phyloP scores from a whole-genome alignment of 148 eudicot genomes.

The Drosera capensis region DNA sequence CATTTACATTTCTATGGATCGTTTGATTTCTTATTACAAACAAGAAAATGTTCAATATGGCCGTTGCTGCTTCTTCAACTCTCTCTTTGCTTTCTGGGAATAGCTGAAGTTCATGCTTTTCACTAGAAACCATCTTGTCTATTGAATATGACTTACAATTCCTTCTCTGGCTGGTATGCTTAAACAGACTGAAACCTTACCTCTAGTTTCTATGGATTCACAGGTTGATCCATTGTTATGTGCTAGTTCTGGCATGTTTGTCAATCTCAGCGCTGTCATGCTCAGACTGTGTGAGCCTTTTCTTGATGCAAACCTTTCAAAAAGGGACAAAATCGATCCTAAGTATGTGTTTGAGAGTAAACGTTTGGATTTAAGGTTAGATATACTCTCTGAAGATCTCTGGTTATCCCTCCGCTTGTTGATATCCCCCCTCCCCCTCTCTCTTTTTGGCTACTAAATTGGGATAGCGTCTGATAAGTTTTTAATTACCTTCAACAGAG shows the following conservation, averaged over 20 bases:
- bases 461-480: not conserved
- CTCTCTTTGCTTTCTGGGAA: no score
- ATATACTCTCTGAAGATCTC: not conserved
- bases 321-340: constrained; percentile 77
- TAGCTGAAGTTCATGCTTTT: no score
- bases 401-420: not conserved
- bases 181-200: no score
- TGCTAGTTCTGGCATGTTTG: constrained; percentile 99
- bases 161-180: no score
- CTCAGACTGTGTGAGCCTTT: constrained; percentile 92
- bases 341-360: constrained; percentile 54
- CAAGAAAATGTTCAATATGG: no score
- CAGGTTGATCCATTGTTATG: constrained; percentile 91
- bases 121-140: no score
- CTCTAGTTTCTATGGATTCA: constrained; percentile 9
- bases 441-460: no score
- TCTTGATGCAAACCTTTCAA: constrained; percentile 64
- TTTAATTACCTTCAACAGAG: constrained; percentile 27
- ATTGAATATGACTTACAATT: no score
- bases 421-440: not conserved
- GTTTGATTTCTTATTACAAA: no score
- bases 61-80: no score
- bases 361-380: constrained; percentile 72
- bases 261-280: constrained; percentile 91
- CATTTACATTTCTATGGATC: not conserved